These are phyloP conservation scores for Curvularia verruculosa DNA, from an alignment of 2,329 filamentous ascomycete genomes.

Conservation along the genomic window DNA sequence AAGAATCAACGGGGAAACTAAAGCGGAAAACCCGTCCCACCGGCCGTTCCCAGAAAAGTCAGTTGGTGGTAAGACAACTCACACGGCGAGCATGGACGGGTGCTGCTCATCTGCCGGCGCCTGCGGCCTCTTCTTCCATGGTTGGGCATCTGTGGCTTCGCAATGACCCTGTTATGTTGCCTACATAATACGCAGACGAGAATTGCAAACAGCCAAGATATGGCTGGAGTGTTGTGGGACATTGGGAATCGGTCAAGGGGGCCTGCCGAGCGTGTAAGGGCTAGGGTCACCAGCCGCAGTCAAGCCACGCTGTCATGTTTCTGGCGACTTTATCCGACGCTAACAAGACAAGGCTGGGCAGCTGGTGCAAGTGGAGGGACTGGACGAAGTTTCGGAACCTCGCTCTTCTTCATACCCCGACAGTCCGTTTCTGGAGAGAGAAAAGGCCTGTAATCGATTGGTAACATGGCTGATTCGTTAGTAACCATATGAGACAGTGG, in stretches of 20 bases:
- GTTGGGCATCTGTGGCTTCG: not conserved
- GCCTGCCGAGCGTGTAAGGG: constrained; percentile 21
- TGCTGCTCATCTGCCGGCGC: not conserved
- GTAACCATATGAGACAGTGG: constrained; percentile 11
- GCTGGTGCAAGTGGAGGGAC: constrained; percentile 23
- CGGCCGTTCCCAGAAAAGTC: constrained; percentile 1
- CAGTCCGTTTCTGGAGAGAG: constrained; percentile 23
- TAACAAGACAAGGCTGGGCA: constrained; percentile 24
- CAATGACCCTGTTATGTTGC: not conserved
- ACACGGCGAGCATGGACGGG: not conserved
- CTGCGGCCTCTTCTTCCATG: not conserved
- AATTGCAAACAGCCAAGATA: constrained; percentile 23
- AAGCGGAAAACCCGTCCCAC: constrained; percentile 13
- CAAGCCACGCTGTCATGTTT: constrained; percentile 37
- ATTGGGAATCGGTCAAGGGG: constrained; percentile 14
- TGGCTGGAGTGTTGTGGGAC: constrained; percentile 23
- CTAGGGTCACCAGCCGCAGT: constrained; percentile 39
- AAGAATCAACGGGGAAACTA: constrained; percentile 12
- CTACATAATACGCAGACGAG: constrained; percentile 13
- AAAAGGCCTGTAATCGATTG: constrained; percentile 22
- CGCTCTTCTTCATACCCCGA: constrained; percentile 27
- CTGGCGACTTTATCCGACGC: constrained; percentile 32
- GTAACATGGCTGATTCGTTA: constrained; percentile 20
- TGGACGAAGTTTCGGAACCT: constrained; percentile 25
- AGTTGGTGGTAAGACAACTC: constrained; percentile 3